Base-by-base conservation (phyloP, 345 rosid genomes). In the Litchi chinensis region DNA sequence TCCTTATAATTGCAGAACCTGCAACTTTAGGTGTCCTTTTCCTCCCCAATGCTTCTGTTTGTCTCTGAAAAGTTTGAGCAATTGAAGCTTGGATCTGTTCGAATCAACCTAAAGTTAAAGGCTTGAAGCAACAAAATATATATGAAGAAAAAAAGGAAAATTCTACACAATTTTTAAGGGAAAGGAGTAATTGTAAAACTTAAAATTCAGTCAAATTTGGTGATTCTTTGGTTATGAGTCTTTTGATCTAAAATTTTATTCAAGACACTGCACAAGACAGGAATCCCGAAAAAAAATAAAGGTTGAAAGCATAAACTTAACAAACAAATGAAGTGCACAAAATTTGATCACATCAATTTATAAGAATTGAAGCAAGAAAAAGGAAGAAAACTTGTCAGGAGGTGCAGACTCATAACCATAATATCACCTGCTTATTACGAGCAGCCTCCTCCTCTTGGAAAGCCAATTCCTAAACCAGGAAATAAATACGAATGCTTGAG, bases 1-100 rank as follows among this genome's bases (percentile, higher is more conserved):
- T 82, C 86, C 90, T 82, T 26, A 76, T n/a, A 77, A 75, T 65
- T 70, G 80, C 82, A 72, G 83, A 69, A 66, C 77, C 62, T 52
- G 79, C 52, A 24, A 69, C 44, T 79, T 79, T 88, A 57, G 82
- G 52, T 41, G 86, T 62, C 64, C 78, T 70, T 77, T 85, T 85
- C 66, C 82, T 81, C 67, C 88, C 82, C 54, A 86, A 69, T 71
- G 87, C 86, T 82, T 85, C 90, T 65, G 90, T 82, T 80, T 89
- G 92, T 57, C 89, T 81, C 39, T 71, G 79, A 62, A 83, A 48
- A 65, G 89, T 87, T 80, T 81, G 80, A 22, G 90, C 83, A 67
- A 89, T 89, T 12, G 89, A 77, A 73, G 82, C 90, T 86, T 89
- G 90, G 74, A 89, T 89, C 92, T 89, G 83, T 67, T 54, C 62